These are phyloP conservation scores for Schizosaccharomyces octosporus DNA, from an alignment of 805 yeast species.

Conservation along the genomic window DNA sequence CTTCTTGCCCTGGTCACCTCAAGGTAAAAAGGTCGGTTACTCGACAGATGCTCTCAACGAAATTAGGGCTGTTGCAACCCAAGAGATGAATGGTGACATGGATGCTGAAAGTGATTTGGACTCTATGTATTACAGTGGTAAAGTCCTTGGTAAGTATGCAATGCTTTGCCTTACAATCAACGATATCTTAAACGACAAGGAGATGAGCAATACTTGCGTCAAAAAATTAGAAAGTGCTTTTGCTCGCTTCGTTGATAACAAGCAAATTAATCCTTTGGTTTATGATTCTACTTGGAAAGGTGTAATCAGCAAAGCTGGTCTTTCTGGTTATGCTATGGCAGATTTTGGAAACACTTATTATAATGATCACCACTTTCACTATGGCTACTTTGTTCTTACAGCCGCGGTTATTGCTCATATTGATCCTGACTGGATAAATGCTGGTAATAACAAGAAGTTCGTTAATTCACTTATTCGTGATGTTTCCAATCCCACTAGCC, in stretches of 20 bases:
- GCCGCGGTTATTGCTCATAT: conserved; percentile 56
- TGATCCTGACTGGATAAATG: conserved; percentile 28
- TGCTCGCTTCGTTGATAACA: conserved; percentile 40
- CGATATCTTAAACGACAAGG: conserved; percentile 32
- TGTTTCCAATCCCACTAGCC: conserved; percentile 33
- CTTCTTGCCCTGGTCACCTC: conserved; percentile 30
- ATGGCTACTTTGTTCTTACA: conserved; percentile 60
- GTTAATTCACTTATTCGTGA: conserved; percentile 40
- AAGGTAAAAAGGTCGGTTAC: conserved; percentile 17
- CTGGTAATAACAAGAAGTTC: conserved; percentile 23
- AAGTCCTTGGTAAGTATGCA: conserved; percentile 71
- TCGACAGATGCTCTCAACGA: conserved; percentile 16
- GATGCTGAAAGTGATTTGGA: conserved; percentile 36
- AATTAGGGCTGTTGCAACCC: conserved; percentile 25
- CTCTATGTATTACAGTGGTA: conserved; percentile 82
- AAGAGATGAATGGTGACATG: conserved; percentile 32
- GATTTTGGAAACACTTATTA: conserved; percentile 63
- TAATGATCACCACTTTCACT: conserved; percentile 75
- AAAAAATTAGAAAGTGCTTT: conserved; percentile 42
- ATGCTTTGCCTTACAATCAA: conserved; percentile 54
- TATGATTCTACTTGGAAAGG: conserved; percentile 42
- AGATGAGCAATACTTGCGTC: conserved; percentile 27
- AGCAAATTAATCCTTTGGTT: conserved; percentile 44
- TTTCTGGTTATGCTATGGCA: conserved; percentile 16
- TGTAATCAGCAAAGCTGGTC: conserved; percentile 40